Evolutionary conservation across 805 yeast genomes (phyloP), one percentile per base, ranked within the genome.

Genomic region (Metschnikowia proteae): DNA sequence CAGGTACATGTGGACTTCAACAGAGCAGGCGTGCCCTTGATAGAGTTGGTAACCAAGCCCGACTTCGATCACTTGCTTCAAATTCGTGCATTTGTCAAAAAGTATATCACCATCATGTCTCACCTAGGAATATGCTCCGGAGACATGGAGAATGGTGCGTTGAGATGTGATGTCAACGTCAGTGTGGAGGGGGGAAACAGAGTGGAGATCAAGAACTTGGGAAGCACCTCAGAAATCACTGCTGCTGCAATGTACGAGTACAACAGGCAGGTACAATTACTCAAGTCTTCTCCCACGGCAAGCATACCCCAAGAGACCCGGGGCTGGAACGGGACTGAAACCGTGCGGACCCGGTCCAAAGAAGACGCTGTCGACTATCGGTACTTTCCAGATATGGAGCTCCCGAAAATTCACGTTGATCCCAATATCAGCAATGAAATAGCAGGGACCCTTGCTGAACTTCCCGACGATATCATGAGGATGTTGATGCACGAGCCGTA

Each of bases 141-240:
- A 11, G 96, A 91, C 56, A 73, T 94, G 61, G 98, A 94, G 61
- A 82, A 90, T 1, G 99, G 99, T 5, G 94, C 97, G 0, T 85
- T 94, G 78, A 76, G 99, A 59, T 94, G 92, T 4, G 99, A 94
- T 61, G 98, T 89, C 7, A 94, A 94, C 56, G 78, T 94, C n/a
- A 86, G 95, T 25, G 82, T 92, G 5, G 80, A 81, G 52, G 79
- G 77, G 13, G 82, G 84, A 48, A 75, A 82, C 37, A 68, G 98
- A 51, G 89, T 92, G 23, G 99, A 94, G 60, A 77, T 94, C 59
- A 94, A 94, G 64, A 94, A 94, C 64, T 70, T 94, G 57, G 86
- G 96, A 7, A 88, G 91, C 29, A 83, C 90, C 0, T 78, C 88
- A 11, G 91, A 95, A 6, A 88, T 92, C 13, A 70, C 78, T 10